Percentiles rank a stretch among this genome's conserved stretches.
These are phyloP conservation scores for Fraxinus anomala DNA, from an alignment of 257 asterid species.

Conservation along the genomic window DNA sequence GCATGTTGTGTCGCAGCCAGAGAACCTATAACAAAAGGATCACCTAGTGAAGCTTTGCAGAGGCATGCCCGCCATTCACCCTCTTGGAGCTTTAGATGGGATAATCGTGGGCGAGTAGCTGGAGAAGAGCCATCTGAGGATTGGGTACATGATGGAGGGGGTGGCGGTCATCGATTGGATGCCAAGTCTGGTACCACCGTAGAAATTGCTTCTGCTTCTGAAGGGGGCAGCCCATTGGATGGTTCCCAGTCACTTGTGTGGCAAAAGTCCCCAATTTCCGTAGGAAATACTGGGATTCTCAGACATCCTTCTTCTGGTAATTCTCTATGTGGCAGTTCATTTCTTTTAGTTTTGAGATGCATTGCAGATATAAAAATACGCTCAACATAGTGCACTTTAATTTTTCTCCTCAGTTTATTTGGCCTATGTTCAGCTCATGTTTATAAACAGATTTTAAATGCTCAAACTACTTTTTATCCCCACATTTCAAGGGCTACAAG, in stretches of 20 bases:
- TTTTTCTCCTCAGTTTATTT: too few species aligned
- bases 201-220: conserved; percentile 71
- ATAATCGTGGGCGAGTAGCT: conserved; percentile 84
- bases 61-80: conserved; percentile 81
- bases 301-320: conserved; percentile 71
- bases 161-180: conserved; percentile 42
- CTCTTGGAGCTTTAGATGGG: conserved; percentile 96
- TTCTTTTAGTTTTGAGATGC: conserved; percentile 10
- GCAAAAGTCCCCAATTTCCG: conserved; percentile 76
- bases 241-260: conserved; percentile 57
- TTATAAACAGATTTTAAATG: too few species aligned
- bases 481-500: too few species aligned
- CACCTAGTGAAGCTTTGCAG: conserved; percentile 59
- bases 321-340: conserved; percentile 10
- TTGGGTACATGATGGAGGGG: conserved; percentile 59
- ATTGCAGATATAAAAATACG: conserved; percentile 1
- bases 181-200: conserved; percentile 59
- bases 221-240: conserved; percentile 75
- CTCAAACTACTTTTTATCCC: too few species aligned
- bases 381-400: conserved; percentile 10
- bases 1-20: conserved; percentile 95
- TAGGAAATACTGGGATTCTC: conserved; percentile 47
- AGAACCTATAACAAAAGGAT: conserved; percentile 61
- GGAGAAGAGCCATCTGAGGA: conserved; percentile 78
- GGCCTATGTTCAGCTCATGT: too few species aligned